phyloP scores from a whole-genome alignment of 2,329 filamentous ascomycete species.

The Cladosporium halotolerans region DNA sequence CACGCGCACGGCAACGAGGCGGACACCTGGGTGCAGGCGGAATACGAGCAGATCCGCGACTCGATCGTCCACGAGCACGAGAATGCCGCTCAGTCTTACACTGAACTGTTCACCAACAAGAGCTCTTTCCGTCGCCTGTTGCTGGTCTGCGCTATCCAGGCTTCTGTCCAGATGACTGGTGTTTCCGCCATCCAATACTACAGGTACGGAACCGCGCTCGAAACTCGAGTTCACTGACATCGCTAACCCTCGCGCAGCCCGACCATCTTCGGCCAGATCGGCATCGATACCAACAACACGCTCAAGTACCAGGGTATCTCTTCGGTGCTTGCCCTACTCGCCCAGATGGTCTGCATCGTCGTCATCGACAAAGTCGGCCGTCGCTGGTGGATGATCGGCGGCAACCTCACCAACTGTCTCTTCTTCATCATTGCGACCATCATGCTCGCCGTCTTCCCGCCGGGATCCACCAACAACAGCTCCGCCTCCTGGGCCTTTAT shows the following conservation, averaged over 20 bases:
- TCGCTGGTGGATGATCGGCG: slow-evolving; percentile 64
- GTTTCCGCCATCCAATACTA: slow-evolving; percentile 69
- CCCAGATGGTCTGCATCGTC: slow-evolving; percentile 61
- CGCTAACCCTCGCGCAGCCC: not conserved
- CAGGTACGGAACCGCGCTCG: not conserved
- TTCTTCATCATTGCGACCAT: slow-evolving; percentile 64
- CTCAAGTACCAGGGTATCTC: slow-evolving; percentile 73
- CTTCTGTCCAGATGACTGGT: slow-evolving; percentile 69
- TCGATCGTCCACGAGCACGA: slow-evolving; percentile 60
- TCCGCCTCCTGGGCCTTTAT: slow-evolving; percentile 67
- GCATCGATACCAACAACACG: slow-evolving; percentile 58
- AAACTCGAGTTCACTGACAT: not conserved
- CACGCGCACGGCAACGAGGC: slow-evolving; percentile 62
- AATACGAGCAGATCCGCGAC: slow-evolving; percentile 65
- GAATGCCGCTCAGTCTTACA: slow-evolving; percentile 62
- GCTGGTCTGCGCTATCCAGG: slow-evolving; percentile 63
- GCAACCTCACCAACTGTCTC: slow-evolving; percentile 64
- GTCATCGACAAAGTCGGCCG: slow-evolving; percentile 65
- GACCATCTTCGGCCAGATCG: slow-evolving; percentile 60
- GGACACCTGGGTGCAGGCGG: slow-evolving; percentile 65
- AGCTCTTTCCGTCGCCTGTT: slow-evolving; percentile 67
- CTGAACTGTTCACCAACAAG: slow-evolving; percentile 59
- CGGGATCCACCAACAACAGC: slow-evolving; percentile 44
- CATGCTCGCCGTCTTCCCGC: slow-evolving; percentile 55
- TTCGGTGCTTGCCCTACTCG: slow-evolving; percentile 62